Base-by-base conservation (phyloP, 306 rosid genomes). In the Heteromeles arbutifolia region DNA sequence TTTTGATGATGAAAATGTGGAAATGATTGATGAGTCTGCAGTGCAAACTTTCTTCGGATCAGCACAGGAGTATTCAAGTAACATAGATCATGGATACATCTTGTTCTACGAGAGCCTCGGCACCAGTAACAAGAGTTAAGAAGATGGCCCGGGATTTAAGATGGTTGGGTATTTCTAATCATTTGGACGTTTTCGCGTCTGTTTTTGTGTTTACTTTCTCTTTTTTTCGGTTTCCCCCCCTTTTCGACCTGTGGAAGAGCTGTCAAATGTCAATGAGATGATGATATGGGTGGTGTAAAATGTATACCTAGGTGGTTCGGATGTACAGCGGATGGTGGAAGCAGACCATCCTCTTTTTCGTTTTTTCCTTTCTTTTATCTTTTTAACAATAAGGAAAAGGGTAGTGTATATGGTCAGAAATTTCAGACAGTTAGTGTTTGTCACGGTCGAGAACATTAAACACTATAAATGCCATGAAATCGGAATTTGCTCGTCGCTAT, bases 1-100 rank as follows among this genome's bases (percentile, higher is more conserved):
- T 88, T 96, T 96, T 77, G 99, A 96, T 15, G 99, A 96, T 29
- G 99, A 96, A 82, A 96, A 92, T 67, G 98, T 96, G 67, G 99
- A 96, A 90, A 96, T 92, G 90, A 96, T 92, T 74, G 99, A 96
- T 37, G 99, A 96, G 87, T 90, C 98, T 10, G 93, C 93, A 11
- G 99, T 96, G 90, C 99, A 96, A 78, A 92, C 99, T 43, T 96
- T 92, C 99, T 96, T 96, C 77, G 99, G 99, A 76, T 92, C 99
- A 15, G 91, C 99, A 1, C 99, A 96, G 80, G 99, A 96, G 81
- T 96, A 88, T 84, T 90, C 99, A 18, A 89, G 90, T 79, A 96
- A 96, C 82, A 96, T 98, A 39, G 99, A 96, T 79, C 97, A 96
- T 19, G 99, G 99, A 21, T 96, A 96, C 90, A 96, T 96, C 86